Conservation (phyloP, 1,139 yeast genomes). For the Nematodospora anomalae region DNA sequence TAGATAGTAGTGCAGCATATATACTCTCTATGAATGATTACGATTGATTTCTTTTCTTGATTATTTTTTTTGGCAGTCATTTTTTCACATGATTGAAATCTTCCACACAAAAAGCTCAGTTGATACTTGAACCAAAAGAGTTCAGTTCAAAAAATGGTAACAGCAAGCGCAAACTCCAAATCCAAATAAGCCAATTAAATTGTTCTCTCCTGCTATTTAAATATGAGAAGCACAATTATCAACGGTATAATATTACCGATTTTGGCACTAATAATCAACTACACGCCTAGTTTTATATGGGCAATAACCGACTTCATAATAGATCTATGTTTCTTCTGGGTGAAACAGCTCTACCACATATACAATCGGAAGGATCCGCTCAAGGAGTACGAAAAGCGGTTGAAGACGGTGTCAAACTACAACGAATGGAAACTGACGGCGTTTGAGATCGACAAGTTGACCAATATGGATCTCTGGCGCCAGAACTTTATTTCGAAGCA, state of each 20-base stretch:
- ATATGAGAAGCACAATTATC: constrained; percentile 4
- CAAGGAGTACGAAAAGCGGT: constrained; percentile 37
- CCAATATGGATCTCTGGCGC: constrained; percentile 79
- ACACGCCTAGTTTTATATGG: constrained; percentile 65
- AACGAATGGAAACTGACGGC: constrained; percentile 65
- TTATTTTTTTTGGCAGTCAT: not conserved
- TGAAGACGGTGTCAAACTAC: constrained; percentile 48
- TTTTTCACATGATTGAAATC: not conserved
- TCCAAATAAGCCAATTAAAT: too few relatives aligned
- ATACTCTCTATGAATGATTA: too few relatives aligned
- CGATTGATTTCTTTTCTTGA: too few relatives aligned
- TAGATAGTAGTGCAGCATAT: too few relatives aligned
- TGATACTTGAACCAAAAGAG: constrained; percentile 1
- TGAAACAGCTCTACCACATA: constrained; percentile 37
- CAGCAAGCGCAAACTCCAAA: too few relatives aligned
- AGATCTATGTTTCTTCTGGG: constrained; percentile 65
- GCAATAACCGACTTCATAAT: constrained; percentile 55
- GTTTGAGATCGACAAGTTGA: constrained; percentile 58
- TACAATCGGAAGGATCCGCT: constrained; percentile 42
- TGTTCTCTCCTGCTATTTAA: too few relatives aligned
- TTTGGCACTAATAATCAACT: constrained; percentile 30
- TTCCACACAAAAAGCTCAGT: not conserved
- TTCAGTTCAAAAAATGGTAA: too few relatives aligned
- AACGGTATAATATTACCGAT: constrained; percentile 10
- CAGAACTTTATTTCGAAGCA: constrained; percentile 79